Base-by-base conservation (phyloP, 164 flowering plant species). In the Chloranthus sessilifolius region DNA sequence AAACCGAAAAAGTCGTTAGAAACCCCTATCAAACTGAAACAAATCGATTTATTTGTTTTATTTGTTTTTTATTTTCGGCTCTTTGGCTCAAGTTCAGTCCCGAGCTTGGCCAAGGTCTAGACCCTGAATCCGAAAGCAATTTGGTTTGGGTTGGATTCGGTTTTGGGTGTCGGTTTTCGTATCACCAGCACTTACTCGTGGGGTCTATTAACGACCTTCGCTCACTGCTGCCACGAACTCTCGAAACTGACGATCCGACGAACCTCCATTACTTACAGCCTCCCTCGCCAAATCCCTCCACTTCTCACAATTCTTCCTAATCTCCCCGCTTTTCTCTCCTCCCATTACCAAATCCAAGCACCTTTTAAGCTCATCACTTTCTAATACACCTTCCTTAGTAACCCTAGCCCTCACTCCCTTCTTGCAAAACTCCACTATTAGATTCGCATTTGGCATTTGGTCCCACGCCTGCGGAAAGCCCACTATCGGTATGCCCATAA, bases 401-500 rank as follows among this genome's bases (percentile, higher is more conserved):
- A 20, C 22, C 12, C 16, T 30, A 20, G 28, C 34, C 19, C 59
- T 55, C 9, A 66, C 61, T 3, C 84, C 88, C 0, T 17, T 58
- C 61, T 40, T 44, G 82, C 83, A 81, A 8, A 70, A 64, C 12
- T 72, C 70, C 2, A n/a, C 39, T 29, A 55, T 42, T 31, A 43
- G 22, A 22, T 31, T 43, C 1, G 39, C 39, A 34, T 31, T 55
- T 23, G 41, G 43, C 7, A 34, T 19, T 44, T 45, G 50, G 22
- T 55, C 50, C 22, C 40, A 1, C 58, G 48, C 42, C 39, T 53
- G 58, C 9, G 58, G 58, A 30, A 42, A 53, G 3, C 47, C 74
- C 28, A 81, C 69, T 55, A 78, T 33, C 1, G 82, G 83, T 15
- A 78, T 70, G 12, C 87, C 87, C 2, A 41, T 34, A 4, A 21